Percentiles rank a stretch among this genome's conserved stretches.
These are phyloP conservation scores for Sporothrix mexicana DNA, from an alignment of 2,329 filamentous ascomycete genomes.

Conservation along the genomic window DNA sequence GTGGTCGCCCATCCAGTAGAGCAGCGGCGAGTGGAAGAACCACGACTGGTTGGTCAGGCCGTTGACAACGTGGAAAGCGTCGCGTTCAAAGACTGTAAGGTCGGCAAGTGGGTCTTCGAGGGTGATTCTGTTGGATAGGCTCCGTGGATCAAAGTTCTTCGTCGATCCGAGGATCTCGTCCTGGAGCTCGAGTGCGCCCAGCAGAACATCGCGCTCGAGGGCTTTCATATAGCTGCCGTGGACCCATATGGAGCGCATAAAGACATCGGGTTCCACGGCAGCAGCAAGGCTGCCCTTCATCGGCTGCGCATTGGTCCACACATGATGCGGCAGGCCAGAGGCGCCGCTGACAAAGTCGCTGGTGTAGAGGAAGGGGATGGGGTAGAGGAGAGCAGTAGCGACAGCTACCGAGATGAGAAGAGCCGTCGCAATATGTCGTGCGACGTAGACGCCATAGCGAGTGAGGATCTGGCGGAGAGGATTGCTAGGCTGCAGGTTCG, in stretches of 20 bases:
- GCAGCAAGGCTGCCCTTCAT: slow-evolving; percentile 54
- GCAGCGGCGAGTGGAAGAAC: slow-evolving; percentile 82
- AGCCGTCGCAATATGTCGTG: slow-evolving; percentile 75
- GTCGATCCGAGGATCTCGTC: slow-evolving; percentile 69
- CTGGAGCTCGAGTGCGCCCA: slow-evolving; percentile 72
- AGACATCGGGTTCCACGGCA: slow-evolving; percentile 66
- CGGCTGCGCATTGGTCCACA: slow-evolving; percentile 77
- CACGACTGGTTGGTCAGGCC: slow-evolving; percentile 68
- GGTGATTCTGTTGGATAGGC: slow-evolving; percentile 41
- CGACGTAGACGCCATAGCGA: slow-evolving; percentile 72
- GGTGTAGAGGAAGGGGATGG: slow-evolving; percentile 75
- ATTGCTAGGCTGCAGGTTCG: slow-evolving; percentile 67
- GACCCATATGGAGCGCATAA: slow-evolving; percentile 82
- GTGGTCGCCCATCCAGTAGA: slow-evolving; percentile 77
- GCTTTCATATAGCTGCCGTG: slow-evolving; percentile 82
- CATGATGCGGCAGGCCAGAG: slow-evolving; percentile 76
- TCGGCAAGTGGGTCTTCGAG: slow-evolving; percentile 44
- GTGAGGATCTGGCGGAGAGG: slow-evolving; percentile 69
- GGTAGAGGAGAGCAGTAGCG: slow-evolving; percentile 73
- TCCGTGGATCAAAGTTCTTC: slow-evolving; percentile 59
- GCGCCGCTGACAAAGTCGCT: slow-evolving; percentile 73
- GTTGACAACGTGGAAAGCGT: slow-evolving; percentile 64
- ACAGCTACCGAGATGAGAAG: slow-evolving; percentile 75
- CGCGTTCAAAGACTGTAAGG: slow-evolving; percentile 54
- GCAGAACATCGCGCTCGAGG: slow-evolving; percentile 67